Evolutionary conservation across 257 asterid genomes (phyloP).

Genomic region (Ballota nigra): DNA sequence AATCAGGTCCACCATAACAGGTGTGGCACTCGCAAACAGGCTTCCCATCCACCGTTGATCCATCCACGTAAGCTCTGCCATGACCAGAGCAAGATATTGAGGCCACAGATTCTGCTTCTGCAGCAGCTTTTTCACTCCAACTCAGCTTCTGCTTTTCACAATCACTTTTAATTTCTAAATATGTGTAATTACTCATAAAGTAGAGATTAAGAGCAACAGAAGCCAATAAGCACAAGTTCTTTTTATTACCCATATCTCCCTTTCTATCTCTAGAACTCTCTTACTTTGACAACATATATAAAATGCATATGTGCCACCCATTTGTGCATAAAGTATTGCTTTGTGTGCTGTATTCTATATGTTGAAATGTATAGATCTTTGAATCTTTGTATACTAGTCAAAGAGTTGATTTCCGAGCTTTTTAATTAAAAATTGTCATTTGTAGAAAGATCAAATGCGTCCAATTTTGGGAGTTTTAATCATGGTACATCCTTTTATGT

Average conservation of each 20-base stretch:
- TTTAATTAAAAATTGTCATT: no score
- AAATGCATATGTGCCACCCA: no score
- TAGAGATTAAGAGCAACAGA: conserved; percentile 40
- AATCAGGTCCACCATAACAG: conserved; percentile 58
- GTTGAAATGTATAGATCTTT: no score
- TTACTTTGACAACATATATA: no score
- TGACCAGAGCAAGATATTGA: conserved; percentile 51
- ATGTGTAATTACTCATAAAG: neutral
- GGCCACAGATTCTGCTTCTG: conserved; percentile 62
- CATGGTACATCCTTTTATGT: no score
- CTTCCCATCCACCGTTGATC: conserved; percentile 28
- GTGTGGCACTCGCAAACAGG: conserved; percentile 66
- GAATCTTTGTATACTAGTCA: no score
- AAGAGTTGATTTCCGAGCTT: no score
- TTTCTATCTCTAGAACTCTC: no score
- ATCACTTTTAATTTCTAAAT: conserved; percentile 27
- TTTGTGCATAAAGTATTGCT: no score
- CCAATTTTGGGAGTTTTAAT: no score
- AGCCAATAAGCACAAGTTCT: conserved; percentile 27
- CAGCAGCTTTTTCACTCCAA: conserved; percentile 61
- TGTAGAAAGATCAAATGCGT: no score
- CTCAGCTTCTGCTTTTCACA: conserved; percentile 20
- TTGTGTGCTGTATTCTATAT: no score
- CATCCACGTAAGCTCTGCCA: conserved; percentile 70
- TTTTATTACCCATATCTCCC: conserved; percentile 29